Base-by-base conservation (phyloP, 1,284 basidiomycete species). In the Gymnopus androsaceus region DNA sequence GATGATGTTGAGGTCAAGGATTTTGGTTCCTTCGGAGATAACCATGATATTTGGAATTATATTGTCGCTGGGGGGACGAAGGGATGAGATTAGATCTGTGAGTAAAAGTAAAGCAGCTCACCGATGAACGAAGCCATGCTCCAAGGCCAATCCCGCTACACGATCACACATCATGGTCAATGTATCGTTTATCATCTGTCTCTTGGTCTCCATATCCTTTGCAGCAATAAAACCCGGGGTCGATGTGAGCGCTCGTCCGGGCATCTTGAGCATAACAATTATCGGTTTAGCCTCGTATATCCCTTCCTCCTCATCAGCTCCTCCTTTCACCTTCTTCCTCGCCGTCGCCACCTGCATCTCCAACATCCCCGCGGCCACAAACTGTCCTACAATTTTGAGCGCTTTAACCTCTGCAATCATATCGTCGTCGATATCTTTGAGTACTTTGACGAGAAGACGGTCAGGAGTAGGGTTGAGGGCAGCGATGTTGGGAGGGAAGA, bases 381-480 rank as follows among this genome's bases (percentile, higher is more conserved):
- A 50, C n/a, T 50, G 48, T 3, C 36, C 25, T 15, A 50, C 48
- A 23, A 28, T 28, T 30, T 38, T 50, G 25, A 50, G 48, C 34
- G 48, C 48, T 38, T 50, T 50, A 36, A 50, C 48, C 36, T 50
- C 48, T 11, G 48, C 48, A 12, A 50, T n/a, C 36, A 38, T 50
- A 19, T 50, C 36, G 36, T 50, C 48, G 36, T 50, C 48, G 7
- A 50, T 28, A 9, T 37, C 9, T 28, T 50, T 50, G 14, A 50
- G 14, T 14, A 50, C 36, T 25, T 50, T 50, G 36, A 50, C 48
- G n/a, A 50, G 48, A 5, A 50, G 36, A 28, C 48, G 14, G 12
- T 23, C 30, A 15, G 48, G 25, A 5, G 17, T 27, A 36, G 38
- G 37, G 33, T 38, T 38, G 15, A 38, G 48, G n/a, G 36, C 33